These are phyloP conservation scores for Leccinum aurantiacum DNA, from an alignment of 768 basidiomycete genomes.

Conservation along the genomic window DNA sequence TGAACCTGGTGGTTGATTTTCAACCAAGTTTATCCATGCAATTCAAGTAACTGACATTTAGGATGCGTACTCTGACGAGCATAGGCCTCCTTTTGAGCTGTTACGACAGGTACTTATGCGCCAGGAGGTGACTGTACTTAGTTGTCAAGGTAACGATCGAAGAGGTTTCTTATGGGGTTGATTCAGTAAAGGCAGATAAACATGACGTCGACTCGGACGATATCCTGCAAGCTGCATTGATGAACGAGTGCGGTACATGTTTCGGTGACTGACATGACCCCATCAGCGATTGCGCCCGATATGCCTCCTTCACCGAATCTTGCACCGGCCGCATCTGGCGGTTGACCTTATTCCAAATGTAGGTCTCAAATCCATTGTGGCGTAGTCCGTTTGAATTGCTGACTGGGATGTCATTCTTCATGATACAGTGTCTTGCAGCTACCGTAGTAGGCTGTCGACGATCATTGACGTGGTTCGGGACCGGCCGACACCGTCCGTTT, in stretches of 20 bases:
- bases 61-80: too few relatives aligned
- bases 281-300: slow-evolving; percentile 2
- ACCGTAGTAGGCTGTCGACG: slow-evolving; percentile 37
- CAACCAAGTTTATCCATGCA: too few relatives aligned
- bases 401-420: slow-evolving; percentile 21
- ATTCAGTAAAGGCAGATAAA: not conserved
- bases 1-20: too few relatives aligned
- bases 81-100: too few relatives aligned
- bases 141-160: not conserved
- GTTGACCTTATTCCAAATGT: slow-evolving; percentile 58
- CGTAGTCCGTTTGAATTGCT: not conserved
- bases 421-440: slow-evolving; percentile 47
- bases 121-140: too few relatives aligned
- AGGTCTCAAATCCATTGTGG: not conserved
- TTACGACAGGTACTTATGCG: too few relatives aligned
- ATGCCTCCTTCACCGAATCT: slow-evolving; percentile 24
- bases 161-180: not conserved
- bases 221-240: slow-evolving; percentile 11
- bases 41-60: too few relatives aligned
- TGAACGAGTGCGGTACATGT: not conserved
- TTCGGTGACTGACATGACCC: not conserved
- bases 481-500: slow-evolving; percentile 45
- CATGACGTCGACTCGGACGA: not conserved
- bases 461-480: slow-evolving; percentile 47
- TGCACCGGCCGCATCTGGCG: slow-evolving; percentile 46